These are phyloP conservation scores for Zygoascus bituminiphila DNA, from an alignment of 805 yeast species.

Conservation along the genomic window DNA sequence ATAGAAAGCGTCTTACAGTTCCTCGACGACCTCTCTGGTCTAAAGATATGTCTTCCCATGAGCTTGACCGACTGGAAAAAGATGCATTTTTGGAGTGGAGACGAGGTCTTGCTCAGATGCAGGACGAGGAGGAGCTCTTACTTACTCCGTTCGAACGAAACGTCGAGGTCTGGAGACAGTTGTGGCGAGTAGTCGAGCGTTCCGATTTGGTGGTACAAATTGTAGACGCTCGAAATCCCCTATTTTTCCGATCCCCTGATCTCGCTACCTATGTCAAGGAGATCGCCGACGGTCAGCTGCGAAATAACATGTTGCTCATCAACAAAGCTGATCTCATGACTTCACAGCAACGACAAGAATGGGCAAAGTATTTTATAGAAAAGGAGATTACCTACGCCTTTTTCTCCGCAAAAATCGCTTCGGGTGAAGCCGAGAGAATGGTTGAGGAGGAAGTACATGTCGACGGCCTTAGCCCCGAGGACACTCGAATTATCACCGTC, in stretches of 20 bases:
- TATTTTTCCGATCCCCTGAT: conserved; percentile 81
- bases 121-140: conserved; percentile 62
- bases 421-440: conserved; percentile 36
- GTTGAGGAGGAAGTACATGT: conserved; percentile 16
- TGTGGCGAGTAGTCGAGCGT: conserved; percentile 96
- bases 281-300: conserved; percentile 47
- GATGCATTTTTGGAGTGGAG: conserved; percentile 93
- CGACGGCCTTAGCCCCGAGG: conserved; percentile 29
- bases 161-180: conserved; percentile 94
- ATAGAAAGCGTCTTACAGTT: conserved; percentile 55
- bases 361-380: conserved; percentile 78
- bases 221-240: conserved; percentile 94
- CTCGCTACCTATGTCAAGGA: conserved; percentile 77
- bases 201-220: conserved; percentile 92
- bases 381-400: conserved; percentile 76
- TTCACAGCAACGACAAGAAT: conserved; percentile 61
- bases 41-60: conserved; percentile 56
- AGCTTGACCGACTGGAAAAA: conserved; percentile 80
- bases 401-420: conserved; percentile 85
- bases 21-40: conserved; percentile 93
- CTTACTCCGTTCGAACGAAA: conserved; percentile 96
- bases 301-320: conserved; percentile 73
- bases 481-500: conserved; percentile 65
- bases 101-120: conserved; percentile 74
- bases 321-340: conserved; percentile 90